Base-by-base conservation (phyloP, 2,329 filamentous ascomycete species). In the Xylariales sp. region DNA sequence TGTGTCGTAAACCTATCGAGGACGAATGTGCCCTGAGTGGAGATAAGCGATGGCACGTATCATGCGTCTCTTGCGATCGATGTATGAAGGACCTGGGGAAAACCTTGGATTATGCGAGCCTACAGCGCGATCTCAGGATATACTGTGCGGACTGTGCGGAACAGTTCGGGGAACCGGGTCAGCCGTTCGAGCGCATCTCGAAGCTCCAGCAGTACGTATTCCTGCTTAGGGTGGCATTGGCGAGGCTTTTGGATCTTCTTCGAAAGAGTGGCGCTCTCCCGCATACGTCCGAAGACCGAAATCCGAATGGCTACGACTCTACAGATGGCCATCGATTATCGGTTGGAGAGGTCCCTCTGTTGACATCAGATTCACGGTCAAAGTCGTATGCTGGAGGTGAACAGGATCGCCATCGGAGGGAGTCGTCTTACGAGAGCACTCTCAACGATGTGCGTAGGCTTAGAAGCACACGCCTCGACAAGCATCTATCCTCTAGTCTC, bases 141-240 rank as follows among this genome's bases (percentile, higher is more conserved):
- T 82, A 84, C 49, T 97, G 93, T 66, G 73, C 63, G 41, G 73
- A 69, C 35, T 95, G 88, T 58, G 75, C 75, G 31, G 65, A 69
- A 28, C 73, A 74, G 51, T 70, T 71, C 38, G 70, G 74, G 7
- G 81, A 82, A 10, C 60, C 61, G 9, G 59, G 62, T 12, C 56
- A 66, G n/a, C 55, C 67, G 1, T 87, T 96, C 55, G 76, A 83
- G 46, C 78, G 81, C 46, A 79, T 96, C 27, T 87, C 87, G 14
- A 89, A 94, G 61, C 71, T 98, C 41, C 85, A 93, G 58, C 91
- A 98, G 68, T 98, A 95, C 59, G 83, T 96, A 5, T 96, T 96
- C 63, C 71, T 98, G 15, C 74, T 98, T 29, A 82, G 88, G 55
- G 93, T 98, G 16, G 93, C 93, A 14, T 77, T 98, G 51, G 93